phyloP scores from a whole-genome alignment of 1,284 basidiomycete species.

The Sanghuangporus weigelae region DNA sequence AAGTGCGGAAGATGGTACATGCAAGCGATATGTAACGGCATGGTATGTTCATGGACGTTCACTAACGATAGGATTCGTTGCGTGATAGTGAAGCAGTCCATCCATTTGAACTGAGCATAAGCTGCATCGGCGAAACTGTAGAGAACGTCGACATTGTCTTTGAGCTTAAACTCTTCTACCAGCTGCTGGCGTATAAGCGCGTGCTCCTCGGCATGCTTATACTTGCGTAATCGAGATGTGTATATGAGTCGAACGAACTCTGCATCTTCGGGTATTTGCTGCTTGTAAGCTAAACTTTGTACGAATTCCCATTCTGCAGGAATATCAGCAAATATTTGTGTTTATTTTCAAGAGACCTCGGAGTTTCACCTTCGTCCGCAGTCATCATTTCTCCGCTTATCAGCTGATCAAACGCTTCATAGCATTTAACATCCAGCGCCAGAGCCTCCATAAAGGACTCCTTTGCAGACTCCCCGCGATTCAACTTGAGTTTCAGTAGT shows the following conservation, averaged over 20 bases:
- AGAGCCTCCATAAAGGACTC: constrained; percentile 94
- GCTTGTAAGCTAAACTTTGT: constrained; percentile 74
- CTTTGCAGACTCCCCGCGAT: constrained; percentile 85
- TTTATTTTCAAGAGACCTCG: background rate
- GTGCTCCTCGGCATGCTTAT: constrained; percentile 80
- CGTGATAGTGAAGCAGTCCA: constrained; percentile 90
- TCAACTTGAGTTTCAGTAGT: constrained; percentile 89
- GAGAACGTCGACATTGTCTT: constrained; percentile 89
- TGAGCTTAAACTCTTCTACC: constrained; percentile 73
- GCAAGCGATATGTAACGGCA: constrained; percentile 94
- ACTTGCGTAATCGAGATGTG: constrained; percentile 86
- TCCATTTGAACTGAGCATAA: constrained; percentile 86
- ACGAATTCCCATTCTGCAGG: constrained; percentile 91
- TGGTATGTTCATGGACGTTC: constrained; percentile 77
- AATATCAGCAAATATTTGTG: background rate
- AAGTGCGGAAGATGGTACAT: constrained; percentile 93
- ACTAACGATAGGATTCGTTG: constrained; percentile 76
- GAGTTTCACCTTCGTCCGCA: constrained; percentile 73
- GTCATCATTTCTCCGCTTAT: constrained; percentile 93
- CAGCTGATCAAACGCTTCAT: constrained; percentile 91
- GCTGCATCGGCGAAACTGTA: constrained; percentile 90
- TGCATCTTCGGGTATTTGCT: constrained; percentile 83
- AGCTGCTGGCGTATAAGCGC: constrained; percentile 68
- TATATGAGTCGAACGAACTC: constrained; percentile 91
- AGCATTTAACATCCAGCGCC: constrained; percentile 93